Conservation (phyloP, 768 basidiomycete genomes). For the Amanita inopinata region DNA sequence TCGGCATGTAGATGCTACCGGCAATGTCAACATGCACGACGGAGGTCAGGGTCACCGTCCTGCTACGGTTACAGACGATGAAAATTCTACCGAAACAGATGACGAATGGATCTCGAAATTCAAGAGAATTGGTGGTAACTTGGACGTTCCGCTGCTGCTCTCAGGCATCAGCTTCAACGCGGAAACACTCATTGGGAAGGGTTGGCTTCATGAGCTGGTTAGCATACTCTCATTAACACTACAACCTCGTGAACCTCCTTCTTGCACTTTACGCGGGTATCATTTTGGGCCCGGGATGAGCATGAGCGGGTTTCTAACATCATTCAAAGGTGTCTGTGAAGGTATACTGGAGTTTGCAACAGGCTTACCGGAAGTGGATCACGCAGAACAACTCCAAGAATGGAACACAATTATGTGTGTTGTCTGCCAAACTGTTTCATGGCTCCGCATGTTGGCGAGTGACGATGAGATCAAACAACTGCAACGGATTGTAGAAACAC, state of each 20-base stretch:
- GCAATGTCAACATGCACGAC: constrained; percentile 7
- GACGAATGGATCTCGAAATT: constrained; percentile 4
- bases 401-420: constrained; percentile 32
- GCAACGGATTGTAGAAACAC: constrained; percentile 23
- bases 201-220: constrained; percentile 50
- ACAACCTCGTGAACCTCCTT: constrained; percentile 20
- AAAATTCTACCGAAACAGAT: background rate
- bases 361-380: constrained; percentile 26
- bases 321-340: constrained; percentile 39
- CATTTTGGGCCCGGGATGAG: constrained; percentile 34
- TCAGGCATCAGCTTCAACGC: constrained; percentile 42
- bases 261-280: constrained; percentile 28
- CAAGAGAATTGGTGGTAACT: constrained; percentile 32
- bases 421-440: constrained; percentile 37
- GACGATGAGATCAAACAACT: constrained; percentile 24
- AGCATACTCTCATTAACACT: constrained; percentile 21
- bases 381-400: constrained; percentile 19
- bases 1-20: constrained; percentile 7
- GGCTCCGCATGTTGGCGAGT: constrained; percentile 26
- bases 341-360: constrained; percentile 29
- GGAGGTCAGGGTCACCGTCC: background rate
- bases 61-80: constrained; percentile 6
- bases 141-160: constrained; percentile 38
- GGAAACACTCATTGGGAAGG: constrained; percentile 48
- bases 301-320: constrained; percentile 30